Evolutionary conservation across 768 basidiomycete species (phyloP).

Genomic region (Mycena sanguinolenta): DNA sequence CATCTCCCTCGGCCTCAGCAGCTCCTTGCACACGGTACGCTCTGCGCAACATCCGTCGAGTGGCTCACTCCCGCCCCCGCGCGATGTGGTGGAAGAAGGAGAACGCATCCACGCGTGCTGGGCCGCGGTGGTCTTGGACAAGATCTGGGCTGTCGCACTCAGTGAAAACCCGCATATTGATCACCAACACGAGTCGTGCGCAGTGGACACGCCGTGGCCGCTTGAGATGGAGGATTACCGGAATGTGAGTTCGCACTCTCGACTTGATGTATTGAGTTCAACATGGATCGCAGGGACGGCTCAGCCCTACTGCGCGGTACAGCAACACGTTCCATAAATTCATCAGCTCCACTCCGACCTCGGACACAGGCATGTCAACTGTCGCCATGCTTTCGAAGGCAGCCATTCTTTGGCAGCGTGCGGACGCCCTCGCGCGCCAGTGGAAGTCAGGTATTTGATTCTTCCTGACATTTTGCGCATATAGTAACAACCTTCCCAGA

Average conservation of each 20-base stretch:
- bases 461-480: not conserved
- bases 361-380: conserved; percentile 7
- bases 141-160: conserved; percentile 58
- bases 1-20: conserved; percentile 49
- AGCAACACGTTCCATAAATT: conserved; percentile 1
- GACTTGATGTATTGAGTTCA: not conserved
- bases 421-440: not conserved
- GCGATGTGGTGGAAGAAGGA: conserved; percentile 50
- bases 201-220: conserved; percentile 55
- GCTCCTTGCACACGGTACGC: conserved; percentile 54
- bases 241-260: conserved; percentile 45
- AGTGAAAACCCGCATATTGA: conserved; percentile 44
- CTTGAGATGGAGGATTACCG: conserved; percentile 53
- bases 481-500: not conserved
- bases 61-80: conserved; percentile 41
- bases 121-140: conserved; percentile 50
- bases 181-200: not conserved
- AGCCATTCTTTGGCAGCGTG: conserved; percentile 7
- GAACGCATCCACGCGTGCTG: conserved; percentile 54
- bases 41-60: conserved; percentile 44
- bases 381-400: conserved; percentile 16
- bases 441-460: not conserved
- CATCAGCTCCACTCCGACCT: not conserved
- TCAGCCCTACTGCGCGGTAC: conserved; percentile 15
- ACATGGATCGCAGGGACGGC: not conserved